A percentile compares a stretch with the other conserved stretches of the same genome.
Evolutionary conservation across 768 basidiomycete species (phyloP).

Genomic region (Mycena floridula): DNA sequence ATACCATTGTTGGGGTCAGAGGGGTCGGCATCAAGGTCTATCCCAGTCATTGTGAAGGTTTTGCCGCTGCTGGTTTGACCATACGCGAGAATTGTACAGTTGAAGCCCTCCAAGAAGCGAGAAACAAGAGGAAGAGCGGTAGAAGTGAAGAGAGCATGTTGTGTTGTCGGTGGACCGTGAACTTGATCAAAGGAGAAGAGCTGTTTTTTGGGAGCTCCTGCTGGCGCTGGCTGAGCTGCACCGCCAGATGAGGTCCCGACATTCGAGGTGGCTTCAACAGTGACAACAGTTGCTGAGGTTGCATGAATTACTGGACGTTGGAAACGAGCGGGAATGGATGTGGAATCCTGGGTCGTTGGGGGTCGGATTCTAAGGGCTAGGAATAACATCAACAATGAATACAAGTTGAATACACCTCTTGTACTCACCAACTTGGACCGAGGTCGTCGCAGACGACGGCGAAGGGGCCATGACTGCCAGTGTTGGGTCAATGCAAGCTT

Average conservation of each 20-base stretch:
- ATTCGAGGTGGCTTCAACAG: slow-evolving; percentile 69
- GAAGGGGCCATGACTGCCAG: slow-evolving; percentile 73
- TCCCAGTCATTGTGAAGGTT: slow-evolving; percentile 96
- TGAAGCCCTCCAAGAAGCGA: slow-evolving; percentile 90
- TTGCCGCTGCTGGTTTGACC: slow-evolving; percentile 97
- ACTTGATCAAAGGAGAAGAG: slow-evolving; percentile 93
- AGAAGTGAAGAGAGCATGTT: slow-evolving; percentile 78
- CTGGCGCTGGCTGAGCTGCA: slow-evolving; percentile 39
- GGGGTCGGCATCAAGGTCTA: slow-evolving; percentile 84
- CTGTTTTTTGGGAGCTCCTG: slow-evolving; percentile 61
- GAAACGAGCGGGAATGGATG: slow-evolving; percentile 88
- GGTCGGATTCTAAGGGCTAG: slow-evolving; percentile 88
- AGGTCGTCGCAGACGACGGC: slow-evolving; percentile 73
- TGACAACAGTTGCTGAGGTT: slow-evolving; percentile 63
- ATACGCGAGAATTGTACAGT: slow-evolving; percentile 97
- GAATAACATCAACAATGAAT: slow-evolving; percentile 6
- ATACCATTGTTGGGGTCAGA: slow-evolving; percentile 77
- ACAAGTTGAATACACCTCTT: background rate
- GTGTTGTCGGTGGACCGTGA: slow-evolving; percentile 77
- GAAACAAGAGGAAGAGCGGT: slow-evolving; percentile 83
- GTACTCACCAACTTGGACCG: slow-evolving; percentile 88
- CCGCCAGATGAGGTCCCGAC: slow-evolving; percentile 47
- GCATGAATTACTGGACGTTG: slow-evolving; percentile 86
- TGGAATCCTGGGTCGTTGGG: slow-evolving; percentile 74
- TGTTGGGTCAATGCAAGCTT: too few species aligned